A percentile compares a stretch with the other conserved stretches of the same genome.
These are phyloP conservation scores for Pterula multifida DNA, from an alignment of 1,284 basidiomycete genomes.

Conservation along the genomic window DNA sequence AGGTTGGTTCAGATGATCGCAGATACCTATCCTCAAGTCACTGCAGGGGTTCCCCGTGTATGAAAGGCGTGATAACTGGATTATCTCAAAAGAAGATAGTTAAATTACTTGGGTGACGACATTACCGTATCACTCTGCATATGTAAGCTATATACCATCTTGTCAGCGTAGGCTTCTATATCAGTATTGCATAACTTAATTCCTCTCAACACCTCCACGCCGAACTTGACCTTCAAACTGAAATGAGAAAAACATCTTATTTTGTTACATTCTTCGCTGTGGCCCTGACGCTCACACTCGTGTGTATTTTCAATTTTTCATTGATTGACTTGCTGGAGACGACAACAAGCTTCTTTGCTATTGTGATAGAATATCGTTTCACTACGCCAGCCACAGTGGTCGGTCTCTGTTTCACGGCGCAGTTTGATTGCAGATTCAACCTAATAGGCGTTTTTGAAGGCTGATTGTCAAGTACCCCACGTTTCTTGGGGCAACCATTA, in stretches of 20 bases:
- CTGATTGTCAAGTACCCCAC: conserved; percentile 40
- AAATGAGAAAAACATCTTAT: conserved; percentile 59
- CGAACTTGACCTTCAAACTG: conserved; percentile 5
- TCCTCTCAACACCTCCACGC: background rate
- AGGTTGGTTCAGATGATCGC: background rate
- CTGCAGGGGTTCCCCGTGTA: background rate
- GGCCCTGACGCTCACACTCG: conserved; percentile 35
- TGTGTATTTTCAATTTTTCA: conserved; percentile 20
- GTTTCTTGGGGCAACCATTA: conserved; percentile 32
- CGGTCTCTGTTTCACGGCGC: conserved; percentile 18
- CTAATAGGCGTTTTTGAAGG: conserved; percentile 27
- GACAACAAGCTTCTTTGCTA: conserved; percentile 1
- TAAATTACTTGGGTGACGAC: background rate
- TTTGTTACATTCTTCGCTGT: conserved; percentile 46
- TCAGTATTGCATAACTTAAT: background rate
- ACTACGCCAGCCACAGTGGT: conserved; percentile 53
- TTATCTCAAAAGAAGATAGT: background rate
- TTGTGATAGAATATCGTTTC: conserved; percentile 44
- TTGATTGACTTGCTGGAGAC: too few species aligned
- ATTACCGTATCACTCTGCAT: background rate
- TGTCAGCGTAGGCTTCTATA: background rate
- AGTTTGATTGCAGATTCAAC: conserved; percentile 6
- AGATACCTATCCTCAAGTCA: background rate
- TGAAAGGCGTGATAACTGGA: background rate
- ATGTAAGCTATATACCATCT: background rate